These are phyloP conservation scores for Phycomyces blakesleeanus DNA, from an alignment of 192 early-diverging fungal species.

Conservation along the genomic window DNA sequence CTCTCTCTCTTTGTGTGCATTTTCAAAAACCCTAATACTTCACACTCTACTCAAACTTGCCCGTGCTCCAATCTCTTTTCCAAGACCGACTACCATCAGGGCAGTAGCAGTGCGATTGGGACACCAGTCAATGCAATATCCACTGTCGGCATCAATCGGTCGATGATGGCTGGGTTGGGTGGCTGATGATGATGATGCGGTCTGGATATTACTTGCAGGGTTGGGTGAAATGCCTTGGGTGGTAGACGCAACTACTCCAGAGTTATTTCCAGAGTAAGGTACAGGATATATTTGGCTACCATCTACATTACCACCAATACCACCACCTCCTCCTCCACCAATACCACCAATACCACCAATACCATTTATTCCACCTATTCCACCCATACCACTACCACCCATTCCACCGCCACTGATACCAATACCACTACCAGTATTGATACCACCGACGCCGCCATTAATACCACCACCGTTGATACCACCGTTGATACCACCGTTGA, in stretches of 20 bases:
- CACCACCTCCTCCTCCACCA: too few relatives aligned
- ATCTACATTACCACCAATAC: too few relatives aligned
- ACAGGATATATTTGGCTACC: conserved; percentile 2
- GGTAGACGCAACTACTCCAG: not conserved
- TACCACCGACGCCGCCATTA: too few relatives aligned
- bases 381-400: too few relatives aligned
- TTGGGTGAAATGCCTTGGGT: conserved; percentile 18
- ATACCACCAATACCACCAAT: too few relatives aligned
- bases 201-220: not conserved
- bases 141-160: conserved; percentile 67
- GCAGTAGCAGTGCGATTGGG: conserved; percentile 69
- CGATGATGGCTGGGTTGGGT: conserved; percentile 27
- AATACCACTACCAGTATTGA: too few relatives aligned
- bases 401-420: too few relatives aligned
- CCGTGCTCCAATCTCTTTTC: conserved; percentile 73
- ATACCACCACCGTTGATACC: too few relatives aligned
- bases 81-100: conserved; percentile 84
- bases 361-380: too few relatives aligned
- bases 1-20: not conserved
- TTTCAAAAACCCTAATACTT: not conserved
- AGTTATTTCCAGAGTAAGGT: not conserved
- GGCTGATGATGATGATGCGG: conserved; percentile 15
- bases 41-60: conserved; percentile 28
- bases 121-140: conserved; percentile 85
- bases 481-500: too few relatives aligned